Evolutionary conservation across 2,329 filamentous ascomycete species (phyloP), one percentile per base, ranked within the genome.

Genomic region (Setomelanomma holmii): DNA sequence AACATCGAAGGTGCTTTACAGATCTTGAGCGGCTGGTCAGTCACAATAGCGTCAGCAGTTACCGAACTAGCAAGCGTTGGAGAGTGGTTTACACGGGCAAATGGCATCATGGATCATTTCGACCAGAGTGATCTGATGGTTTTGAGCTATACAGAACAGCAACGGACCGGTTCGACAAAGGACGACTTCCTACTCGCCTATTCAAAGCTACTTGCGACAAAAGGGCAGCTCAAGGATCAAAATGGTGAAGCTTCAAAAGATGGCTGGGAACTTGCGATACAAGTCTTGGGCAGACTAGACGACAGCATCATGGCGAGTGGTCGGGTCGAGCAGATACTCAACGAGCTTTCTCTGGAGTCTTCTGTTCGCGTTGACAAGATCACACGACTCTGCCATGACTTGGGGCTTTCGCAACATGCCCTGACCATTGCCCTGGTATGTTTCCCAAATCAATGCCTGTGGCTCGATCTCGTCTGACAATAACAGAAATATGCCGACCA

Each of bases 211-310:
- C 81, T 88, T 1, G 68, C 76, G 5, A 51, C 63, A 12, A 77
- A 82, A 47, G 77, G 80, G 19, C 69, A 86, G 40, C 49, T 73
- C 33, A 54, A 51, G 7, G 66, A 61, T 51, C 46, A 51, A 20
- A 65, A 75, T 51, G 68, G 65, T 1, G 71, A 69, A 35, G 61
- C 57, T 17, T 63, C 64, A 5, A 65, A 60, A 45, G 88, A 93
- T 63, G 93, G 93, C 7, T 98, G 93, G 93, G 91, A 97, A 76
- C 78, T 97, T 68, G 89, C 92, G 0, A 86, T 97, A 38, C 86
- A 91, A 53, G 84, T 96, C 10, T 80, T 97, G 40, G 90, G 89
- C 8, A 86, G 93, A 47, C 83, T 98, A 69, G 89, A 96, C 67
- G 86, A 92, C 53, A 80, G 83, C 0, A 80, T 85, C 42, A 83